Evolutionary conservation across 73 alveolate species (phyloP).

Genomic region (Stentor roeselii): DNA sequence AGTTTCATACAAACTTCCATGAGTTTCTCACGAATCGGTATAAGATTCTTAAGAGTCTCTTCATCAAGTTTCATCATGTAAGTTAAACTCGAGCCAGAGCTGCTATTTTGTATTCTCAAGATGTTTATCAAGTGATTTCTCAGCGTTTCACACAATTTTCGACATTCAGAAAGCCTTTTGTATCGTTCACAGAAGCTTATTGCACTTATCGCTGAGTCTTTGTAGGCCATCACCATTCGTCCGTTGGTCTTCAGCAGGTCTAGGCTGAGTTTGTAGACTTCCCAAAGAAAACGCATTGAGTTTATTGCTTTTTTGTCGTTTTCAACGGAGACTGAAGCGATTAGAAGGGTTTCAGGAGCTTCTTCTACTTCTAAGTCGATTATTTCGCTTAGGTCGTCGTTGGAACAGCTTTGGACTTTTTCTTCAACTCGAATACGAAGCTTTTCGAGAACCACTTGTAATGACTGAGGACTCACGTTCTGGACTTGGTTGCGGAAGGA

Average conservation of each 20-base stretch:
- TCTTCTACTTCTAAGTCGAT: conserved; percentile 18
- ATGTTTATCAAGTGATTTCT: conserved; percentile 2
- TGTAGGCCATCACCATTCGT: conserved; percentile 1
- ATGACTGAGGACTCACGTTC: neutral
- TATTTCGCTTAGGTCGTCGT: neutral
- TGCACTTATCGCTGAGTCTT: conserved; percentile 11
- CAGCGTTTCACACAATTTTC: neutral
- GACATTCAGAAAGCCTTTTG: conserved; percentile 10
- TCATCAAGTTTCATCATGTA: neutral
- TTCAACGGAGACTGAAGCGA: neutral
- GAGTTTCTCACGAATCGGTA: conserved; percentile 13
- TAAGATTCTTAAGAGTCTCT: neutral
- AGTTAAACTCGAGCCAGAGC: neutral
- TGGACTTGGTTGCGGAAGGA: conserved; percentile 6
- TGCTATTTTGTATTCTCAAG: neutral
- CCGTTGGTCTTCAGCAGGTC: conserved; percentile 19
- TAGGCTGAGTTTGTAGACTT: conserved; percentile 8
- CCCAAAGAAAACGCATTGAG: conserved; percentile 15
- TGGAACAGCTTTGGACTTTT: neutral
- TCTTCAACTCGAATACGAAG: conserved; percentile 9
- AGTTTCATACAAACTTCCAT: conserved; percentile 21
- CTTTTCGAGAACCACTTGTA: neutral
- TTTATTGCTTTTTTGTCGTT: neutral
- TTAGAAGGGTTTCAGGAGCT: conserved; percentile 5
- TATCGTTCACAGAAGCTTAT: neutral